Evolutionary conservation across 2,329 filamentous ascomycete genomes (phyloP).

Genomic region (Colletotrichum australisinense): DNA sequence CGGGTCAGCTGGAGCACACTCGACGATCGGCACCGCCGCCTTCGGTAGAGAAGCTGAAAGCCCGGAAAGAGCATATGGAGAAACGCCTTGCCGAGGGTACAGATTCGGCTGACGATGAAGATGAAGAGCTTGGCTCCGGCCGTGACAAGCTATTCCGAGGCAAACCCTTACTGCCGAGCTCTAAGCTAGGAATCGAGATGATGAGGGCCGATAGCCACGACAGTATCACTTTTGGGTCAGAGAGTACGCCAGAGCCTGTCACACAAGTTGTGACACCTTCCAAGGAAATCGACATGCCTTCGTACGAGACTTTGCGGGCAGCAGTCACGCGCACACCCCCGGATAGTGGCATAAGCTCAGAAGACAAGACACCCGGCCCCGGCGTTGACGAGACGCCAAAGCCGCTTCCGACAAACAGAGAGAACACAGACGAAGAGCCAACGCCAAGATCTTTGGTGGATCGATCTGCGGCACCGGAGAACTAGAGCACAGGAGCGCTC

Average conservation of each 20-base stretch:
- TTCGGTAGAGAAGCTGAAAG: conserved; percentile 78
- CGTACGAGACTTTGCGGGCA: conserved; percentile 41
- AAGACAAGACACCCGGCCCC: conserved; percentile 33
- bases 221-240: conserved; percentile 70
- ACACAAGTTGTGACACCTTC: conserved; percentile 64
- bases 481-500: conserved; percentile 33
- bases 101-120: conserved; percentile 94
- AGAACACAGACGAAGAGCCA: conserved; percentile 48
- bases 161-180: conserved; percentile 75
- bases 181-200: conserved; percentile 96
- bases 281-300: conserved; percentile 50
- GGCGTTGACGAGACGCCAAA: conserved; percentile 58
- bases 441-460: conserved; percentile 51
- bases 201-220: conserved; percentile 96
- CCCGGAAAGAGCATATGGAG: conserved; percentile 81
- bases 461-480: conserved; percentile 10
- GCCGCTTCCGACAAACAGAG: conserved; percentile 41
- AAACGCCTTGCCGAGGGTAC: conserved; percentile 77
- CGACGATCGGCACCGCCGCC: conserved; percentile 65
- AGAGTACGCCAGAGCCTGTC: conserved; percentile 62
- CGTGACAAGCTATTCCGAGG: conserved; percentile 61
- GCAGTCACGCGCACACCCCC: conserved; percentile 43
- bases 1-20: conserved; percentile 67
- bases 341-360: conserved; percentile 39
- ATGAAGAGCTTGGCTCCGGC: conserved; percentile 81